phyloP scores from a whole-genome alignment of 2,329 filamentous ascomycete genomes.

The Cladosporium sp. region DNA sequence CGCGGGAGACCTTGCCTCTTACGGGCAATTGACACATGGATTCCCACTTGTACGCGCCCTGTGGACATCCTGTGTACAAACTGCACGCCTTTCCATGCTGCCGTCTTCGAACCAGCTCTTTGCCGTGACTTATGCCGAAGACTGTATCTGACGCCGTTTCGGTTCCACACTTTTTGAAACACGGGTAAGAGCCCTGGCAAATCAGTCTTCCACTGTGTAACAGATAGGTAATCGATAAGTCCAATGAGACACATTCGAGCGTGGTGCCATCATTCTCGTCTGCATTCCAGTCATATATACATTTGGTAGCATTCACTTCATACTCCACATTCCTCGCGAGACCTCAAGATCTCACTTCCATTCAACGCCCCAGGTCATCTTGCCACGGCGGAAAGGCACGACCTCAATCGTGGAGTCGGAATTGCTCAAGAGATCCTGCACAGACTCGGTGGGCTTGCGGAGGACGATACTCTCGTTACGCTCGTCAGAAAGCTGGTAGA shows the following conservation, averaged over 20 bases:
- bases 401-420: slow-evolving; percentile 51
- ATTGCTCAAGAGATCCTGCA: slow-evolving; percentile 50
- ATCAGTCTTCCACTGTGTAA: too few relatives aligned
- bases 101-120: neutral
- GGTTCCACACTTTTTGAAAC: neutral
- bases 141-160: too few relatives aligned
- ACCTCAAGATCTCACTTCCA: slow-evolving; percentile 33
- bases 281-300: too few relatives aligned
- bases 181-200: too few relatives aligned
- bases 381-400: slow-evolving; percentile 59
- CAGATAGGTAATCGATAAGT: too few relatives aligned
- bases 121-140: neutral
- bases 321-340: too few relatives aligned
- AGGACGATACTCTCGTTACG: slow-evolving; percentile 50
- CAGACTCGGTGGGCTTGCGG: slow-evolving; percentile 49
- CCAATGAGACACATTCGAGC: too few relatives aligned
- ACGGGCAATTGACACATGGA: neutral
- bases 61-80: neutral
- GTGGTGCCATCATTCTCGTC: too few relatives aligned
- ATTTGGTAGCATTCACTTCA: too few relatives aligned
- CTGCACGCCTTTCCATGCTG: slow-evolving; percentile 1
- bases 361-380: slow-evolving; percentile 52
- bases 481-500: slow-evolving; percentile 49
- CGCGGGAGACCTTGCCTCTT: too few relatives aligned
- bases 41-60: slow-evolving; percentile 1